These are phyloP conservation scores for Yueomyces sinensis DNA, from an alignment of 805 yeast species.

Conservation along the genomic window DNA sequence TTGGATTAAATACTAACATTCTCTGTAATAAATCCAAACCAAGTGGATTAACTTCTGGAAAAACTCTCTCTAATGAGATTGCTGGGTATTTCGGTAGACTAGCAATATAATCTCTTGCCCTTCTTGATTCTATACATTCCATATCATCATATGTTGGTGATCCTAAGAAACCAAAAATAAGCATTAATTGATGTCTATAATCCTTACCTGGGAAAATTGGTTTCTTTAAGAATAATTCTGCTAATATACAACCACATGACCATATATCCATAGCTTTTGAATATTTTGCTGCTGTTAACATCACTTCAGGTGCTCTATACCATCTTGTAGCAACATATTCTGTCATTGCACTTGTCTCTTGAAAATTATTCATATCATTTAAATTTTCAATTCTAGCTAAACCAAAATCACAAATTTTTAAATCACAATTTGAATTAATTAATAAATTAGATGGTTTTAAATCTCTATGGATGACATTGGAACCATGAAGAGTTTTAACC, in stretches of 20 bases:
- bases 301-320: slow-evolving; percentile 96
- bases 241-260: slow-evolving; percentile 94
- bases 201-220: slow-evolving; percentile 93
- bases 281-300: slow-evolving; percentile 88
- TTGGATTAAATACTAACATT: slow-evolving; percentile 73
- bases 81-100: slow-evolving; percentile 50
- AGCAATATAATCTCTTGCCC: slow-evolving; percentile 83
- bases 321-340: slow-evolving; percentile 97
- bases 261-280: slow-evolving; percentile 93
- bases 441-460: slow-evolving; percentile 81
- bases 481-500: slow-evolving; percentile 78
- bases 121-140: slow-evolving; percentile 55
- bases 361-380: slow-evolving; percentile 17
- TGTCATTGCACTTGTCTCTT: slow-evolving; percentile 42
- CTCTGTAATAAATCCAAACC: slow-evolving; percentile 58
- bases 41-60: slow-evolving; percentile 44
- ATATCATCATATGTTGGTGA: slow-evolving; percentile 78
- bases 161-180: slow-evolving; percentile 76
- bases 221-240: slow-evolving; percentile 74
- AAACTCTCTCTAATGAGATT: slow-evolving; percentile 15
- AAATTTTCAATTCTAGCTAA: slow-evolving; percentile 40
- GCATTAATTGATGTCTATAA: slow-evolving; percentile 79
- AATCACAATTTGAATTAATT: slow-evolving; percentile 84
- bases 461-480: slow-evolving; percentile 90
- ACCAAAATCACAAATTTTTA: slow-evolving; percentile 91